Evolutionary conservation across 768 basidiomycete genomes (phyloP).

Genomic region (Auriculariales sp.): DNA sequence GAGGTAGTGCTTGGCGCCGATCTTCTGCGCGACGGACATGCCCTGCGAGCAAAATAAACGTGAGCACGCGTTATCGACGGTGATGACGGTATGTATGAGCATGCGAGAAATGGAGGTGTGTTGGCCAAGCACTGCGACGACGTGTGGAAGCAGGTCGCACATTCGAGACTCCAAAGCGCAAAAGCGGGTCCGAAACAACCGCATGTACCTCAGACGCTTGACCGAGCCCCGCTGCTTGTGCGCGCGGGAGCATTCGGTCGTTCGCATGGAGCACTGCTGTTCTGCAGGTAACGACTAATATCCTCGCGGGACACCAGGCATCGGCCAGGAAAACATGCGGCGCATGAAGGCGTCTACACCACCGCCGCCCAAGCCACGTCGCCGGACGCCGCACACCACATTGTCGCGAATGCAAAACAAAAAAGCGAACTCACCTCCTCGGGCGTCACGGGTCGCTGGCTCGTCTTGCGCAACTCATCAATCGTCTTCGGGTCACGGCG

Average conservation of each 20-base stretch:
- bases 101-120: slow-evolving; percentile 1
- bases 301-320: neutral
- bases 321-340: neutral
- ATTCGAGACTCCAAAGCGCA: too few relatives aligned
- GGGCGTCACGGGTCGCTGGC: slow-evolving; percentile 85
- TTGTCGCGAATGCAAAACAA: neutral
- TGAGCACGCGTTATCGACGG: neutral
- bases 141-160: too few relatives aligned
- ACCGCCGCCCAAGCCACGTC: too few relatives aligned
- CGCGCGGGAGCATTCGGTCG: too few relatives aligned
- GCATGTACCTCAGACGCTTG: too few relatives aligned
- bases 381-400: too few relatives aligned
- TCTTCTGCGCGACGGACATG: slow-evolving; percentile 90
- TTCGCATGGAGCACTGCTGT: too few relatives aligned
- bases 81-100: neutral
- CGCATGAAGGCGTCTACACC: too few relatives aligned
- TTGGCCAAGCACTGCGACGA: too few relatives aligned
- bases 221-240: too few relatives aligned
- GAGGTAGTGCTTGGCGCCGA: slow-evolving; percentile 89
- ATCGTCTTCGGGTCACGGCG: slow-evolving; percentile 85
- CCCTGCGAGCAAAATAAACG: slow-evolving; percentile 36
- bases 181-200: too few relatives aligned
- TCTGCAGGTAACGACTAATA: too few relatives aligned
- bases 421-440: slow-evolving; percentile 52
- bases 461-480: slow-evolving; percentile 87